Conservation (phyloP, 2,329 filamentous ascomycete species). For the Hymenoscyphus fraxineus region DNA sequence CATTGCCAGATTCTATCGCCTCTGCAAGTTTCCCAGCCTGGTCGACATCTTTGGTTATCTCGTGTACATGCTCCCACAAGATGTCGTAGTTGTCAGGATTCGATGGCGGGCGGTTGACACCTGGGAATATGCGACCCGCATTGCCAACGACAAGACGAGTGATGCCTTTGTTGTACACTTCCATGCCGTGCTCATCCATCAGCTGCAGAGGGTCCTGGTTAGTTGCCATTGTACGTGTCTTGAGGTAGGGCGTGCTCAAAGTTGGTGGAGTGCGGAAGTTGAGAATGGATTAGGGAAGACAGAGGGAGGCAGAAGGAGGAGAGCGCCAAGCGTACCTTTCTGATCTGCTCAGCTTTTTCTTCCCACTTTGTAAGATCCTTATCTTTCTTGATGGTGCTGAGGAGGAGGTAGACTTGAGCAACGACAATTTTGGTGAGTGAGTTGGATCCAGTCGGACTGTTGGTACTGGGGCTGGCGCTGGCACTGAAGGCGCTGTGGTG, state of each 20-base stretch:
- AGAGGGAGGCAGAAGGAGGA: neutral
- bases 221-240: constrained; percentile 1
- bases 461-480: constrained; percentile 35
- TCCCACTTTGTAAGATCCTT: constrained; percentile 91
- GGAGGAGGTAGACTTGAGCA: constrained; percentile 88
- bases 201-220: constrained; percentile 51
- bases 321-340: constrained; percentile 61
- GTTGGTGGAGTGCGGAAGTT: neutral
- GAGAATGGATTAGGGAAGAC: neutral
- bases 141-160: constrained; percentile 87
- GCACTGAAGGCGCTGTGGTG: constrained; percentile 44
- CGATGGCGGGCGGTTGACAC: constrained; percentile 66
- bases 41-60: constrained; percentile 73
- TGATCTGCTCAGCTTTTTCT: constrained; percentile 83
- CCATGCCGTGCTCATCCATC: constrained; percentile 98
- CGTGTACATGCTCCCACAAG: constrained; percentile 78
- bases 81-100: constrained; percentile 81
- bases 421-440: constrained; percentile 89
- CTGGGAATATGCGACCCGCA: constrained; percentile 85
- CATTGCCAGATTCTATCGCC: constrained; percentile 83
- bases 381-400: constrained; percentile 93
- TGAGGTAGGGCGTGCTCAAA: neutral
- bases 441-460: constrained; percentile 45
- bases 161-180: constrained; percentile 95
- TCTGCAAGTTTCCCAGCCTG: constrained; percentile 91